Evolutionary conservation across 257 asterid species (phyloP).

Genomic region (Solanum chiquidenum): DNA sequence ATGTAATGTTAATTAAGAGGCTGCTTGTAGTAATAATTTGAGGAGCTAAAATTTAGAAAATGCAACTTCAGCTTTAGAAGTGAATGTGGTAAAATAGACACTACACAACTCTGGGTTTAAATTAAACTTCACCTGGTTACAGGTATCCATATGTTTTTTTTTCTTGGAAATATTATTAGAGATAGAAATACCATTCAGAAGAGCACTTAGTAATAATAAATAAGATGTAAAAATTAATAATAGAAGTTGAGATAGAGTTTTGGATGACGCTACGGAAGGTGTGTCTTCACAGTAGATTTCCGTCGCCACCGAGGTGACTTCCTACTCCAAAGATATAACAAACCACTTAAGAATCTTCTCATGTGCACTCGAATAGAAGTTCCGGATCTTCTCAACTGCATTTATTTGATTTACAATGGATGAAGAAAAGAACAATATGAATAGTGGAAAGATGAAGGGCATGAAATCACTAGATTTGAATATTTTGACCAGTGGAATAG

Average conservation of each 20-base stretch:
- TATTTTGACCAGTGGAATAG: background rate
- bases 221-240: background rate
- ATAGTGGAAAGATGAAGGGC: background rate
- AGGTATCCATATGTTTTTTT: background rate
- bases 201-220: background rate
- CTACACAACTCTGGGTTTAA: background rate
- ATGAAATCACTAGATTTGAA: background rate
- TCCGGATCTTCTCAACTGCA: background rate
- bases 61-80: background rate
- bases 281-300: background rate
- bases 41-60: background rate
- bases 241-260: background rate
- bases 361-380: background rate
- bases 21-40: background rate
- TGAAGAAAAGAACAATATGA: background rate
- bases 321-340: background rate
- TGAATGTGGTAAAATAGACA: background rate
- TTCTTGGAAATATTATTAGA: background rate
- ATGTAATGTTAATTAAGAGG: background rate
- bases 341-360: background rate
- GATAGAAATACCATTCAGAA: background rate
- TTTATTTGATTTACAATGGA: background rate
- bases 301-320: background rate
- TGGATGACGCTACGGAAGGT: background rate
- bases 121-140: background rate